Percentiles rank a stretch among this genome's conserved stretches.
phyloP scores from a whole-genome alignment of 2,329 filamentous ascomycete species.

The Cladosporium sp. region DNA sequence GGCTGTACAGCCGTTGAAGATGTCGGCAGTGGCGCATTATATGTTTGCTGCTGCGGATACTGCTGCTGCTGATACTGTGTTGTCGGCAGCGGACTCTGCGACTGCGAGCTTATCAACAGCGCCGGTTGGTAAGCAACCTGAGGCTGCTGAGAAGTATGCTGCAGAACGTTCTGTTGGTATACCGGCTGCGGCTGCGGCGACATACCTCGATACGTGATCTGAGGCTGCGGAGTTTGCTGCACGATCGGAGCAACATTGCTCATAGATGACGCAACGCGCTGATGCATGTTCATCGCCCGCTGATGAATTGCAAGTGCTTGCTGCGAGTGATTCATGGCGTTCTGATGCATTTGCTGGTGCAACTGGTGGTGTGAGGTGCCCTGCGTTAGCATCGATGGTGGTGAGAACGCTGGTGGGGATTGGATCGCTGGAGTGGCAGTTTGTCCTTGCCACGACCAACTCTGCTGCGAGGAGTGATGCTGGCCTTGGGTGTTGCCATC shows the following conservation, averaged over 20 bases:
- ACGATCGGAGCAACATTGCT: background rate
- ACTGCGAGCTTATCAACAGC: background rate
- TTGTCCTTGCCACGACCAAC: conserved; percentile 12
- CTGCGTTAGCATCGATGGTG: conserved; percentile 8
- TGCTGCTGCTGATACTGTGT: background rate
- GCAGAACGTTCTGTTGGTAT: background rate
- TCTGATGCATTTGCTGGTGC: conserved; percentile 17
- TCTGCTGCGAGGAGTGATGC: conserved; percentile 14
- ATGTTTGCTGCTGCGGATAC: background rate
- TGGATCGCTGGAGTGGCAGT: background rate
- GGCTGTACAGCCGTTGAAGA: background rate
- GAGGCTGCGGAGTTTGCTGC: conserved; percentile 5
- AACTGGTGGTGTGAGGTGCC: background rate
- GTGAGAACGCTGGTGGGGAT: background rate
- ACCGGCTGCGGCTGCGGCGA: background rate
- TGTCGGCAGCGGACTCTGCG: background rate
- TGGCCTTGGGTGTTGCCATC: conserved; percentile 3
- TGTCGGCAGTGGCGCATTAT: background rate
- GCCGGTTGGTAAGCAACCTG: background rate
- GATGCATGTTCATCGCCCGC: conserved; percentile 13
- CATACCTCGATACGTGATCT: background rate
- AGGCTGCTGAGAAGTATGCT: background rate
- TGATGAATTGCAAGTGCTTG: conserved; percentile 12
- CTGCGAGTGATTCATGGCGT: background rate
- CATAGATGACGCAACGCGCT: background rate